phyloP scores from a whole-genome alignment of 1,139 yeast genomes.

The Pichia inconspicua region DNA sequence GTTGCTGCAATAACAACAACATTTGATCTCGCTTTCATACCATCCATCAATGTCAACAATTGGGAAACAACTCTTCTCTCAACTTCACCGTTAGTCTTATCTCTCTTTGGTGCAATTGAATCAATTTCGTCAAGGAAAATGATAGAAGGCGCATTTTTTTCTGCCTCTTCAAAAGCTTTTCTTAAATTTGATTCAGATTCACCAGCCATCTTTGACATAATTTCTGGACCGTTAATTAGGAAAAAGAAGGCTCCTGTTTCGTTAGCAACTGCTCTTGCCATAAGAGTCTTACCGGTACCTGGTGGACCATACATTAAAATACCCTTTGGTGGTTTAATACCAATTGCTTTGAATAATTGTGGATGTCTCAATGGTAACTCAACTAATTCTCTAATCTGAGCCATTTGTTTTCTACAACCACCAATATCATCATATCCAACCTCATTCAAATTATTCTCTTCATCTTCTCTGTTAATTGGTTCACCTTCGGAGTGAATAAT shows the following conservation, averaged over 20 bases:
- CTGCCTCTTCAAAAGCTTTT: conserved; percentile 98
- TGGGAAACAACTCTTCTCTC: conserved; percentile 98
- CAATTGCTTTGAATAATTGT: conserved; percentile 90
- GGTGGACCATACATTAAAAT: conserved; percentile 98
- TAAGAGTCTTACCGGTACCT: conserved; percentile 97
- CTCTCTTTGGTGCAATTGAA: conserved; percentile 99
- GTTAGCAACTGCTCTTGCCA: conserved; percentile 99
- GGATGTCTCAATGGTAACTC: conserved; percentile 97
- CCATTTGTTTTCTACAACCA: conserved; percentile 98
- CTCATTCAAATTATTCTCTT: conserved; percentile 89
- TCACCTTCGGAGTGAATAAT: conserved; percentile 98
- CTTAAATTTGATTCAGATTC: conserved; percentile 96
- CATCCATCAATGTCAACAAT: conserved; percentile 94
- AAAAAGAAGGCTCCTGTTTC: conserved; percentile 99
- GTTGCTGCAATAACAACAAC: conserved; percentile 94
- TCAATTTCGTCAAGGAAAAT: conserved; percentile 98
- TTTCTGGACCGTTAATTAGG: conserved; percentile 98
- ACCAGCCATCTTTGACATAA: conserved; percentile 99
- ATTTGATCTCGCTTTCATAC: conserved; percentile 98
- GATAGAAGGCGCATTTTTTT: conserved; percentile 94
- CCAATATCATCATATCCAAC: conserved; percentile 99
- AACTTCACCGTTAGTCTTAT: conserved; percentile 98
- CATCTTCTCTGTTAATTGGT: conserved; percentile 98
- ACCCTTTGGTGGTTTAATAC: conserved; percentile 97
- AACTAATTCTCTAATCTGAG: conserved; percentile 94